Conservation (phyloP, 306 rosid genomes). For the Acmispon strigosus region DNA sequence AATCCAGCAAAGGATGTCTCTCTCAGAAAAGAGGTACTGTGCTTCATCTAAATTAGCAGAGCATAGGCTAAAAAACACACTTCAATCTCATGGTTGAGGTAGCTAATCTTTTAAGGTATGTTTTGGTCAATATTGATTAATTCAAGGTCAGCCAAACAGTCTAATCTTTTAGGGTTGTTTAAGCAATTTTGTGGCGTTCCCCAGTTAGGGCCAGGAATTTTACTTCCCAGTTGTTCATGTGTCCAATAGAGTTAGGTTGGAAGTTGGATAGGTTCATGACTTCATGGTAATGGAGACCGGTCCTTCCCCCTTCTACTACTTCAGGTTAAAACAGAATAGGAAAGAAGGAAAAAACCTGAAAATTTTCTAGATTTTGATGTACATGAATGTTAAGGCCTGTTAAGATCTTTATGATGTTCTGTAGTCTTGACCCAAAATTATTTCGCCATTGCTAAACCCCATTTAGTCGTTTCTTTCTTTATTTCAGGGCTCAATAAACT, state of each 20-base stretch:
- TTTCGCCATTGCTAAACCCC: not conserved
- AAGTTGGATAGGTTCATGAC: not conserved
- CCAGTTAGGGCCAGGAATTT: not conserved
- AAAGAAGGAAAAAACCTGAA: not conserved
- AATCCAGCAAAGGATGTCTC: not conserved
- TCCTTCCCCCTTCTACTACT: not conserved
- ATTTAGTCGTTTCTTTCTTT: conserved; percentile 7
- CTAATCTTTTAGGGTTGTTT: not conserved
- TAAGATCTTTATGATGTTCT: not conserved
- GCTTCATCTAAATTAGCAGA: no score
- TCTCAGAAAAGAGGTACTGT: no score
- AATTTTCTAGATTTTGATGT: not conserved
- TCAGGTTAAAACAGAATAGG: not conserved
- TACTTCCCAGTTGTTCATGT: not conserved
- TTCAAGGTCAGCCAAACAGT: no score
- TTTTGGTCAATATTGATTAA: no score
- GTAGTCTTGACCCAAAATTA: not conserved
- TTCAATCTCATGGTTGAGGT: no score
- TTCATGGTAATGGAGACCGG: not conserved
- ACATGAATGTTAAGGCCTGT: not conserved
- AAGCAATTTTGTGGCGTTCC: not conserved
- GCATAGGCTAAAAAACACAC: no score
- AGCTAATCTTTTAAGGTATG: no score
- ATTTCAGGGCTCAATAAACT: conserved; percentile 25
- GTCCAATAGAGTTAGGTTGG: not conserved